These are phyloP conservation scores for Beta macrorhiza DNA, from an alignment of 179 eudicot species.

Conservation along the genomic window DNA sequence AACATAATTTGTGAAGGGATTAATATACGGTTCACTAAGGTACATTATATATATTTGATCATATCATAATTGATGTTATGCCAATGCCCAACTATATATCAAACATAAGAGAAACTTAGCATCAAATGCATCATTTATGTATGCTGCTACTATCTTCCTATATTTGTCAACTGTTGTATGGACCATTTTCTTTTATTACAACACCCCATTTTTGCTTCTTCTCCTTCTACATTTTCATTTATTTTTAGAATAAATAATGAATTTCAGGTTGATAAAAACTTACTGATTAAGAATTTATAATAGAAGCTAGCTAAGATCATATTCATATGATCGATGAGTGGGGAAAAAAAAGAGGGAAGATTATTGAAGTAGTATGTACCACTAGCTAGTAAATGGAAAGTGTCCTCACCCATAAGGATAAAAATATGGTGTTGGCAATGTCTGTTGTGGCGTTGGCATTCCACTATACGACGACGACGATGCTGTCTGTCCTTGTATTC, in stretches of 20 bases:
- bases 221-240: neutral
- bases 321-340: neutral
- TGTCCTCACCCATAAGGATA: constrained; percentile 80
- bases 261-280: neutral
- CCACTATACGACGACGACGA: constrained; percentile 48
- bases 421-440: constrained; percentile 48
- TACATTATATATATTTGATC: constrained; percentile 6
- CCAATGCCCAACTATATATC: constrained; percentile 12
- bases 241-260: neutral
- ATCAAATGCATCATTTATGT: constrained; percentile 25
- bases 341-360: neutral
- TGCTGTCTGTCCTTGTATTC: constrained; percentile 40
- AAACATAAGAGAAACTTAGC: constrained; percentile 11
- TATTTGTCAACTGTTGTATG: constrained; percentile 13
- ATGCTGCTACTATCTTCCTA: constrained; percentile 19
- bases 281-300: neutral
- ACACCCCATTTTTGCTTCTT: neutral
- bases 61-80: constrained; percentile 12
- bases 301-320: neutral
- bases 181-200: constrained; percentile 26
- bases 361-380: neutral
- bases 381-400: constrained; percentile 2
- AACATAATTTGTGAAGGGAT: too few species aligned
- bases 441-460: constrained; percentile 55
- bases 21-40: too few species aligned